These are phyloP conservation scores for Dryas octopetala DNA, from an alignment of 306 rosid species.

Conservation along the genomic window DNA sequence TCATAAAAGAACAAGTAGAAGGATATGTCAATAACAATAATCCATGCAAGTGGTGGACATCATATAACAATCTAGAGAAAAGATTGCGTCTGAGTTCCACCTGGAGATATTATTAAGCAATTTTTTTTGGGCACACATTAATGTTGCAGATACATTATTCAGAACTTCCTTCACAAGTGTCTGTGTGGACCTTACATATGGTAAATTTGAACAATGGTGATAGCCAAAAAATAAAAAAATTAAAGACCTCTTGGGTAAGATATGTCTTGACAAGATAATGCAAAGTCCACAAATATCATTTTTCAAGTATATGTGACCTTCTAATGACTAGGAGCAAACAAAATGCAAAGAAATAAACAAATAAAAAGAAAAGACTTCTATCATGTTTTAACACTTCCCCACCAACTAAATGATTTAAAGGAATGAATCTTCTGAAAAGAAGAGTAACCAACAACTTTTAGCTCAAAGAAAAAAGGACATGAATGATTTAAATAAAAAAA, in stretches of 20 bases:
- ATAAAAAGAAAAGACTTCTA: neutral
- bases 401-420: neutral
- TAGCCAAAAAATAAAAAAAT: neutral
- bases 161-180: neutral
- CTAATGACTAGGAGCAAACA: neutral
- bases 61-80: neutral
- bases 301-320: neutral
- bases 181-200: neutral
- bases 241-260: neutral
- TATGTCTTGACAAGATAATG: constrained; percentile 1
- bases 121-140: neutral
- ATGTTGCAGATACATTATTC: neutral
- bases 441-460: neutral
- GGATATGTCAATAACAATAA: neutral
- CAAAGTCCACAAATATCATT: neutral
- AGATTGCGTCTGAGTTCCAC: neutral
- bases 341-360: neutral
- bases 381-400: neutral
- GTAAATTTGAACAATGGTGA: too few species aligned
- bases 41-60: neutral
- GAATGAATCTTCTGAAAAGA: neutral
- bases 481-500: neutral
- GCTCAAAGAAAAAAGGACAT: neutral
- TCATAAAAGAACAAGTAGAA: constrained; percentile 7
- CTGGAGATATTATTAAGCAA: neutral